Percentiles rank a stretch among this genome's conserved stretches.
These are phyloP conservation scores for Fallopia convolvulus DNA, from an alignment of 148 eudicot species.

Conservation along the genomic window DNA sequence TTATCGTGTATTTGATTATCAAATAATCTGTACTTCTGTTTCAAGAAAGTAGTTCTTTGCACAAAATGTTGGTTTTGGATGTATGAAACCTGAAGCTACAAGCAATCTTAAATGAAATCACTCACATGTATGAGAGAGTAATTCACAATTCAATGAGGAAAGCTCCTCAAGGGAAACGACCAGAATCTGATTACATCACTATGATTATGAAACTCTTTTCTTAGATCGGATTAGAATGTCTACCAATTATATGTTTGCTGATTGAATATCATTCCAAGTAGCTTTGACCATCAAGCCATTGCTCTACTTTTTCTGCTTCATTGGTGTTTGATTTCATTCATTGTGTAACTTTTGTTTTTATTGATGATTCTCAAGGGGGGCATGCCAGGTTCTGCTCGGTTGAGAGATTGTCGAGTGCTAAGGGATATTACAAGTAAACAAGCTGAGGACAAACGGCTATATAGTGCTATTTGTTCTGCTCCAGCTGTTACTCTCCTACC, in stretches of 20 bases:
- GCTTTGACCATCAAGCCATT: background rate
- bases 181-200: background rate
- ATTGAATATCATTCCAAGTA: background rate
- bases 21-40: background rate
- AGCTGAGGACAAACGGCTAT: slow-evolving; percentile 70
- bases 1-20: background rate
- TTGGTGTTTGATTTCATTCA: background rate
- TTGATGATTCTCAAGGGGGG: slow-evolving; percentile 51
- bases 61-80: background rate
- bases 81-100: background rate
- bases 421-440: slow-evolving; percentile 66
- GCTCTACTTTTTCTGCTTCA: background rate
- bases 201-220: background rate
- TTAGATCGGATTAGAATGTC: background rate
- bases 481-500: slow-evolving; percentile 94
- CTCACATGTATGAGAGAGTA: background rate
- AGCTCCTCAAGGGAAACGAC: background rate
- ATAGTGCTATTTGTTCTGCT: slow-evolving; percentile 93
- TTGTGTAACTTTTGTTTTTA: background rate
- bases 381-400: slow-evolving; percentile 91
- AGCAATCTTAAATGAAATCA: background rate
- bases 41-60: background rate
- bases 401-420: slow-evolving; percentile 75
- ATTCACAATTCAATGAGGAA: background rate
- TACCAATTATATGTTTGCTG: background rate